Base-by-base conservation (phyloP, 1,284 basidiomycete genomes). In the Sporisorium iseilematis-ciliati region DNA sequence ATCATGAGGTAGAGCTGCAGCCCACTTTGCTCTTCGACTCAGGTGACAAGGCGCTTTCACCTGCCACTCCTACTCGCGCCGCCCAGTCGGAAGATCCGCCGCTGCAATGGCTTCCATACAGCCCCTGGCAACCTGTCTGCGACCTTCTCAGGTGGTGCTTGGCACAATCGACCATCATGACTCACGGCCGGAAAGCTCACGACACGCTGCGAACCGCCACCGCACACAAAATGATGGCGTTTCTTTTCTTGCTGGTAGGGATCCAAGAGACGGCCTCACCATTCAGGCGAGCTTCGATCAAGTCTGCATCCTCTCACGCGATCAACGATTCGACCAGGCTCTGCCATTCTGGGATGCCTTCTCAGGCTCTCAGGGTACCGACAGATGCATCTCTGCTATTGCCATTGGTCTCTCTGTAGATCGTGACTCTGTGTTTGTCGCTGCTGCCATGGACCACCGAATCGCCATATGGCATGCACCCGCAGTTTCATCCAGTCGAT, bases 271-370 rank as follows among this genome's bases (percentile, higher is more conserved):
- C 29, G 50, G 42, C 31, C 33, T 75, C 25, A 66, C 52, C 26
- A 63, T 71, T 5, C 65, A 65, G 40, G 72, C 68, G 1, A 78
- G 72, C 61, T 70, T 65, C 41, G 63, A 76, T n/a, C 73, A 70
- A 14, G 48, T 78, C 16, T 75, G 73, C 55, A 26, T 78, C 20
- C 69, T 78, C 7, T 61, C 70, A 14, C 52, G 73, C 4, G 48
- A 68, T 10, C 70, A 73, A 48, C 62, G 67, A 20, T 72, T 76
- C 43, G 58, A 63, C 20, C 69, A 78, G 35, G 66, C 73, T 4
- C 64, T 78, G 5, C 73, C 74, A 7, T 78, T 78, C 45, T 78
- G 77, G 77, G 65, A 73, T 20, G 77, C 73, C 5, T 75, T 78
- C 51, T 66, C 77, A 5, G 66, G 65, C 2, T 73, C 75, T 14